Percentiles rank a stretch among this genome's conserved stretches.
phyloP scores from a whole-genome alignment of 2,329 filamentous ascomycete genomes.

The Pseudohalonectria lignicola region DNA sequence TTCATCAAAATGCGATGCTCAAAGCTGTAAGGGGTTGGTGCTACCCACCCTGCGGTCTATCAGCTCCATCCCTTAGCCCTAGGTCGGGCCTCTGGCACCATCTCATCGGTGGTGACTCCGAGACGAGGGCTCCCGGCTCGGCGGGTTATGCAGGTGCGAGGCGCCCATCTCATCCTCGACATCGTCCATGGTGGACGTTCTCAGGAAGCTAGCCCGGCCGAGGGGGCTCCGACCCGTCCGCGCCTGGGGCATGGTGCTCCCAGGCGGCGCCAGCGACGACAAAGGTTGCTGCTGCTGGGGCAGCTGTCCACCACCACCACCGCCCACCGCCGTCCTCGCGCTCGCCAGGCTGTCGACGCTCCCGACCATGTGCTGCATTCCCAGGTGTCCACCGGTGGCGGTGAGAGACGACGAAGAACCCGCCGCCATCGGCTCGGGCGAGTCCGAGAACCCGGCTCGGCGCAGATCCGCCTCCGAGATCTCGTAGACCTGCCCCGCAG shows the following conservation, averaged over 20 bases:
- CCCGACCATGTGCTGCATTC: constrained; percentile 10
- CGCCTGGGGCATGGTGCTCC: constrained; percentile 9
- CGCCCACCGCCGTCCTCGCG: constrained; percentile 3
- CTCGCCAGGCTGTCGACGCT: constrained; percentile 14
- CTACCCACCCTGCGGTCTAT: too few species aligned
- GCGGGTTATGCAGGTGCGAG: constrained; percentile 4
- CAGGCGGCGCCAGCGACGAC: constrained; percentile 11
- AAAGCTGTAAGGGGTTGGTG: too few species aligned
- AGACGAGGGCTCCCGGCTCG: neutral
- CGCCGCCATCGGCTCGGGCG: constrained; percentile 22
- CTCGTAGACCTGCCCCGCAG: constrained; percentile 40
- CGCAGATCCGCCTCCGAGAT: constrained; percentile 31
- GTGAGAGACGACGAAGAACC: constrained; percentile 10
- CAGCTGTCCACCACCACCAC: too few species aligned
- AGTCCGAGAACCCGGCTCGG: constrained; percentile 28
- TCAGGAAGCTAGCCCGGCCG: constrained; percentile 21
- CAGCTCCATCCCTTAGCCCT: too few species aligned
- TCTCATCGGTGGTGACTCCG: too few species aligned
- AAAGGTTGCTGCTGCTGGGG: constrained; percentile 4
- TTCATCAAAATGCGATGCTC: too few species aligned
- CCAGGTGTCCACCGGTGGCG: constrained; percentile 3
- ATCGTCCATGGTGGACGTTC: constrained; percentile 15
- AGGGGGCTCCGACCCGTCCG: constrained; percentile 25
- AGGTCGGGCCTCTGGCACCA: too few species aligned
- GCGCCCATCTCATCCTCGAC: constrained; percentile 18